Base-by-base conservation (phyloP, 2,329 filamentous ascomycete species). In the Coleophoma crateriformis region DNA sequence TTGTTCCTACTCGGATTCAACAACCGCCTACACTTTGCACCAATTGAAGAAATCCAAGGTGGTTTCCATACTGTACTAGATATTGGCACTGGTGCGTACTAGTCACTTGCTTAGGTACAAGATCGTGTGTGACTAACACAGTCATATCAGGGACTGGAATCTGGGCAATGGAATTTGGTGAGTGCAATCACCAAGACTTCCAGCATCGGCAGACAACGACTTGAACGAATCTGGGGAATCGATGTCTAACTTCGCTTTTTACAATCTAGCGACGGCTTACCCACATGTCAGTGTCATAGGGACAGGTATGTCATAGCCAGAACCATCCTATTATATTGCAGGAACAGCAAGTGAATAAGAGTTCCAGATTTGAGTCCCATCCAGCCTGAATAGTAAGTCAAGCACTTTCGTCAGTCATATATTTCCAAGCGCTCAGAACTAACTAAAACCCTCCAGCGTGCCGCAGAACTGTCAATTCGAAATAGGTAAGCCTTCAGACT, bases 391-490 rank as follows among this genome's bases (percentile, higher is more conserved):
- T 47, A 40, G 46, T 47, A 34, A 47, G 46, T 41, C 37, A 13
- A 19, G 15, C 8, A 11, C 33, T 32, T 7, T 7, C 38, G 3
- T 11, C 39, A 27, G 6, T 7, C 27, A 27, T 27, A 7, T 27
- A 10, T 27, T 27, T 27, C 27, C 6, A 4, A 27, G 13, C 27
- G 4, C 19, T 7, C 10, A 2, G 15, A 20, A 43, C 11, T 32
- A 33, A 15, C 14, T 15, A 4, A 37, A 13, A 32, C n/a, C 27
- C 7, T 33, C 20, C 12, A 71, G 78, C 46, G 81, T 88, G 1
- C 85, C 86, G 0, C 77, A 78, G 13, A 90, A 90, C 55, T 84
- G 88, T 19, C 79, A 80, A 54, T 90, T 90, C 54, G 81, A 81
- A 51, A 76, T 90, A 27, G 27, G 27, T 27, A 27, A 27, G 27